Conservation (phyloP, 768 basidiomycete genomes). For the Saitozyma podzolica region DNA sequence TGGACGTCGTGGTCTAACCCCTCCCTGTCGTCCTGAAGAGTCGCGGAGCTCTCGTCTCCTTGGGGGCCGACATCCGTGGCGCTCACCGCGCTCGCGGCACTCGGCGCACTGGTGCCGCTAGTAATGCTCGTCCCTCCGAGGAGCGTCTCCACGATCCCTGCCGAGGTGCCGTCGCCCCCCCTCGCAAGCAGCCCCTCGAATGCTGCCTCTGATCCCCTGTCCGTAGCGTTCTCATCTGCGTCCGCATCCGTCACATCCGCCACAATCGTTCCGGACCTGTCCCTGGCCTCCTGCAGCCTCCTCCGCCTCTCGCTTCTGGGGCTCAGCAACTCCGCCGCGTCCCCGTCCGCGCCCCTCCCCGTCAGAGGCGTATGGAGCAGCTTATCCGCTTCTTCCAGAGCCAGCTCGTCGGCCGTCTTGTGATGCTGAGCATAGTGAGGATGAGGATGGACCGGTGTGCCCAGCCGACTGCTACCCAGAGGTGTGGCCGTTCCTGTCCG, state of each 20-base stretch:
- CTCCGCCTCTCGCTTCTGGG: constrained; percentile 2
- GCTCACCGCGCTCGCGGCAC: too few relatives aligned
- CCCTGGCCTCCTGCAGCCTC: not conserved
- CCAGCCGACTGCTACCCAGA: too few relatives aligned
- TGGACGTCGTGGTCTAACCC: too few relatives aligned
- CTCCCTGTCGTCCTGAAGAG: too few relatives aligned
- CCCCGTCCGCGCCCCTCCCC: too few relatives aligned
- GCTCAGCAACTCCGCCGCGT: not conserved
- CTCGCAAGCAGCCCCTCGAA: not conserved
- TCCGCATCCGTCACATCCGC: not conserved
- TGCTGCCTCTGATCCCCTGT: not conserved
- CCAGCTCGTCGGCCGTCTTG: constrained; percentile 32
- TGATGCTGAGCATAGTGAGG: constrained; percentile 18
- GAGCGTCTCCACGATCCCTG: not conserved
- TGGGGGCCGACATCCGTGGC: too few relatives aligned
- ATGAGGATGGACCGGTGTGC: constrained; percentile 5
- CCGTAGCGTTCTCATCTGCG: not conserved
- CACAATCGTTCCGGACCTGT: too few relatives aligned
- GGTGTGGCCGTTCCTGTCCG: too few relatives aligned
- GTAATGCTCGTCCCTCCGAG: too few relatives aligned
- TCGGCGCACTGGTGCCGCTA: too few relatives aligned
- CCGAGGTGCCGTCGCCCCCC: not conserved
- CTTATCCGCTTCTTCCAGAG: constrained; percentile 28
- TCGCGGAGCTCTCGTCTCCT: too few relatives aligned
- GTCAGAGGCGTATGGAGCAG: constrained; percentile 3